Evolutionary conservation across 164 flowering plant species (phyloP).

Genomic region (Paratinospora sagittata): DNA sequence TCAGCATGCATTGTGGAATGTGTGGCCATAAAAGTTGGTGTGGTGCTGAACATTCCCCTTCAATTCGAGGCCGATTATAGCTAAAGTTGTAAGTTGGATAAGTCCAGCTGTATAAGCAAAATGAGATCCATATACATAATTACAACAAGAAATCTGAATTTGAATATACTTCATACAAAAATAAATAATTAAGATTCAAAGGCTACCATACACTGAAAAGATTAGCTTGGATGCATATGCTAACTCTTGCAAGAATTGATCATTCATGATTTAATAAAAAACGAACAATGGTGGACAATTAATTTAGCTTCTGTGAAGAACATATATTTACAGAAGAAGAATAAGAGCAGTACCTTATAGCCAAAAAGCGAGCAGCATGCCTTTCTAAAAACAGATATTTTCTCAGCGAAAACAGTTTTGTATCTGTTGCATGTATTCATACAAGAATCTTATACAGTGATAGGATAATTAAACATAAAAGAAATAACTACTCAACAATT

Average conservation of each 20-base stretch:
- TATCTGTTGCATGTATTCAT: constrained; percentile 50
- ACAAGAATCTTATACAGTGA: constrained; percentile 5
- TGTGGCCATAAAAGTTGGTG: too few species aligned
- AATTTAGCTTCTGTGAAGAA: neutral
- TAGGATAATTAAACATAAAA: neutral
- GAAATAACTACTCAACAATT: constrained; percentile 1
- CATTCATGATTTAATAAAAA: neutral
- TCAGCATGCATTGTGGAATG: too few species aligned
- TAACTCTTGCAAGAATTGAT: too few species aligned
- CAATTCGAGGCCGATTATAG: too few species aligned
- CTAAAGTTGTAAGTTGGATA: too few species aligned
- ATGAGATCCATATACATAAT: neutral
- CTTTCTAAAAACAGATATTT: constrained; percentile 90
- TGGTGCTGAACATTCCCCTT: too few species aligned
- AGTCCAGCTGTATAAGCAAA: neutral
- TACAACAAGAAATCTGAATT: too few species aligned
- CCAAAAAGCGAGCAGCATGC: constrained; percentile 99
- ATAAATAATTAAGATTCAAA: neutral
- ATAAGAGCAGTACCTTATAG: constrained; percentile 64
- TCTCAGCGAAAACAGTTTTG: constrained; percentile 93
- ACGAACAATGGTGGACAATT: neutral
- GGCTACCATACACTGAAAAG: neutral
- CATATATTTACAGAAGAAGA: neutral
- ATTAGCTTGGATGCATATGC: too few species aligned
- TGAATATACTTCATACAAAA: too few species aligned